Percentiles rank a stretch among this genome's conserved stretches.
These are phyloP conservation scores for Eimeria sp. DNA, from an alignment of 169 alveolate species.

Conservation along the genomic window DNA sequence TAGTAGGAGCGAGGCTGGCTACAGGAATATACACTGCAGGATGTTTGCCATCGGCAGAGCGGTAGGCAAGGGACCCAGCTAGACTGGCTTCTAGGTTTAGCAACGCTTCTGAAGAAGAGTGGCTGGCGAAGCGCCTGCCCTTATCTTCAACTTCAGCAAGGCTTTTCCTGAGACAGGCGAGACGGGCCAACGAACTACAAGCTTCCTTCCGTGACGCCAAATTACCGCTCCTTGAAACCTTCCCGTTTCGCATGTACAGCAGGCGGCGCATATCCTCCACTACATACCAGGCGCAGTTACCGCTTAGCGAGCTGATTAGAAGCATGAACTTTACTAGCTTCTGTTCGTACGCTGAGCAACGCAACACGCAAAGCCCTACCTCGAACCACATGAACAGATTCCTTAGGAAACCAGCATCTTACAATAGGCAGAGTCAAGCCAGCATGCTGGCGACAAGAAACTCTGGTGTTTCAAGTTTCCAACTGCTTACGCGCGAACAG, in stretches of 20 bases:
- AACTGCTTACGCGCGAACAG: constrained; percentile 57
- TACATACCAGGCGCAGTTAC: constrained; percentile 71
- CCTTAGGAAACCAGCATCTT: background rate
- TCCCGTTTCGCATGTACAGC: constrained; percentile 51
- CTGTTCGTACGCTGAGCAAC: constrained; percentile 60
- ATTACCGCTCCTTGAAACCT: constrained; percentile 22
- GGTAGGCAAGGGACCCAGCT: constrained; percentile 68
- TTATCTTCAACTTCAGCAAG: constrained; percentile 51
- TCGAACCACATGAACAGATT: background rate
- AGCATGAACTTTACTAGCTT: constrained; percentile 25
- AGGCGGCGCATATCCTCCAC: constrained; percentile 68
- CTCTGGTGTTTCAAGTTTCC: background rate
- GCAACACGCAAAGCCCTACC: background rate
- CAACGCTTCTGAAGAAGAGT: constrained; percentile 39
- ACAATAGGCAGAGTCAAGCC: background rate
- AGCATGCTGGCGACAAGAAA: background rate
- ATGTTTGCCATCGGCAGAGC: constrained; percentile 61
- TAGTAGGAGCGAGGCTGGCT: constrained; percentile 62
- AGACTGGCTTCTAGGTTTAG: constrained; percentile 30
- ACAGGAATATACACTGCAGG: constrained; percentile 68
- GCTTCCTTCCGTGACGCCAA: constrained; percentile 56
- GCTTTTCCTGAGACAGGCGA: constrained; percentile 38
- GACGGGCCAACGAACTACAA: constrained; percentile 48
- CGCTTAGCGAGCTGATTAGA: constrained; percentile 52
- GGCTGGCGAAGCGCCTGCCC: constrained; percentile 20